Percentiles rank a stretch among this genome's conserved stretches.
Conservation (phyloP, 257 asterid species). For the Striga asiatica region DNA sequence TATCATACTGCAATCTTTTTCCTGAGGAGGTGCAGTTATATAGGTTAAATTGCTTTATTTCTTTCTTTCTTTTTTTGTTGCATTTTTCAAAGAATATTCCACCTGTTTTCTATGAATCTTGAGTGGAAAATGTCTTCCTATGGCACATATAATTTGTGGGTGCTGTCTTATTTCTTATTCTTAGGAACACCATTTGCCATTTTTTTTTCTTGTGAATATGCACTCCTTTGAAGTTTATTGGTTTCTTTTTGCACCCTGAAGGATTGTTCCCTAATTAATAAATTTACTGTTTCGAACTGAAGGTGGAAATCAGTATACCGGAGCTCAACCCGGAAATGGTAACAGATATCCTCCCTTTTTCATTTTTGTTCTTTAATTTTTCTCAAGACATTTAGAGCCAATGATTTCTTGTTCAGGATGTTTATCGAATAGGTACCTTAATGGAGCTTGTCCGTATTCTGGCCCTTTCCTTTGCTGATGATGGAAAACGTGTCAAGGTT, state of each 20-base stretch:
- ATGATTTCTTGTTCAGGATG: slow-evolving; percentile 71
- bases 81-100: background rate
- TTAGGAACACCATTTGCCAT: background rate
- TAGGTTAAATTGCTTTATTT: slow-evolving; percentile 1
- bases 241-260: slow-evolving; percentile 9
- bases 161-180: background rate
- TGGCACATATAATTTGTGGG: background rate
- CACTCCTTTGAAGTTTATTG: background rate
- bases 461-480: slow-evolving; percentile 92
- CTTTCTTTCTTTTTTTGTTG: background rate
- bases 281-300: slow-evolving; percentile 20
- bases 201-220: background rate
- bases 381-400: slow-evolving; percentile 16
- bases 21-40: background rate
- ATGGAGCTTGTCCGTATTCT: slow-evolving; percentile 83
- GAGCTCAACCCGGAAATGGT: slow-evolving; percentile 98
- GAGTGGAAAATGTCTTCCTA: slow-evolving; percentile 3
- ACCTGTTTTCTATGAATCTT: background rate
- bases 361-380: background rate
- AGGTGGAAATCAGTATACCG: slow-evolving; percentile 91
- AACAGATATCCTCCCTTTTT: slow-evolving; percentile 11
- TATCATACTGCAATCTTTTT: slow-evolving; percentile 1
- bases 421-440: slow-evolving; percentile 96
- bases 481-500: slow-evolving; percentile 91
- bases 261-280: slow-evolving; percentile 1